Evolutionary conservation across 192 early-diverging fungal species (phyloP).

Genomic region (Rhizoclosmatium globosum): DNA sequence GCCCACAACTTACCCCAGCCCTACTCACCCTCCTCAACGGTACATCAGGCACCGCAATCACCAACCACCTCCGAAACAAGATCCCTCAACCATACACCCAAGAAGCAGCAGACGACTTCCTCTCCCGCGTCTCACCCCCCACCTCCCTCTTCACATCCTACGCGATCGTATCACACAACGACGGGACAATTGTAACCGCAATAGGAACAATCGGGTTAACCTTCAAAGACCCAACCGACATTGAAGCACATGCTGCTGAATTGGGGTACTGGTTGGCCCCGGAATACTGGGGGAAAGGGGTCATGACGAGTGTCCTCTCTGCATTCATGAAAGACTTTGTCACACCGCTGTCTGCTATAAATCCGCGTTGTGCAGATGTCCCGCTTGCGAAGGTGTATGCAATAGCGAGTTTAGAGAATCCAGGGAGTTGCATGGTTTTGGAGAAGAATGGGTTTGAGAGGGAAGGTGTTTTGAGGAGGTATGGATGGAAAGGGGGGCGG

Average conservation of each 20-base stretch:
- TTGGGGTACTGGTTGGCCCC: conserved; percentile 23
- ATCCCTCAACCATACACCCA: conserved; percentile 22
- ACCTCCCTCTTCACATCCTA: conserved; percentile 8
- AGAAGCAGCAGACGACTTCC: background rate
- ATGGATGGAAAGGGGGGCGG: conserved; percentile 8
- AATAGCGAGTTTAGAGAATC: background rate
- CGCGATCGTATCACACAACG: conserved; percentile 16
- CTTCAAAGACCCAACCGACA: conserved; percentile 25
- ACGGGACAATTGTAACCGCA: background rate
- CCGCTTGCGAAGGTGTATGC: conserved; percentile 1
- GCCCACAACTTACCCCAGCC: background rate
- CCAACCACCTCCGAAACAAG: conserved; percentile 15
- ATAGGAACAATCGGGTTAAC: conserved; percentile 23
- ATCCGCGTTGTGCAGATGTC: background rate
- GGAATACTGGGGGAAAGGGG: conserved; percentile 16
- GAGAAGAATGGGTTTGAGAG: conserved; percentile 15
- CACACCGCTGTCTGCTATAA: background rate
- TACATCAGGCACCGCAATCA: background rate
- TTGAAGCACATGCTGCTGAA: conserved; percentile 23
- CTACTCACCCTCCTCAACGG: conserved; percentile 23
- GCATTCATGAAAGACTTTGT: conserved; percentile 8
- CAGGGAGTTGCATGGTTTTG: background rate
- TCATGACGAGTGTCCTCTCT: background rate
- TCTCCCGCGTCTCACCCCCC: background rate
- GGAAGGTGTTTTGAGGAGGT: background rate